Evolutionary conservation across 768 basidiomycete genomes (phyloP).

Genomic region (Baorangia bicolor): DNA sequence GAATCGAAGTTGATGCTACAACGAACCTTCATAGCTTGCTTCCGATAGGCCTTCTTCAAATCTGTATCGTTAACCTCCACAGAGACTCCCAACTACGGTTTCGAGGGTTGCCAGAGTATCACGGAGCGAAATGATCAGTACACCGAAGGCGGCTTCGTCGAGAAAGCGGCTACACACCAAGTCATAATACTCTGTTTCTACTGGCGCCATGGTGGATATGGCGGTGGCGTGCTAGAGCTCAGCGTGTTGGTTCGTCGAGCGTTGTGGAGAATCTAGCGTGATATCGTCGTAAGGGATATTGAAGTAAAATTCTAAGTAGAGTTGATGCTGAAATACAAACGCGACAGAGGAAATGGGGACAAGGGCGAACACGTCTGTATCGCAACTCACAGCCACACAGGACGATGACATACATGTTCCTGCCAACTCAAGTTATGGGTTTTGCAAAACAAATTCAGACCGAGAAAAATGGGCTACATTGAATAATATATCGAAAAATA

Average conservation of each 20-base stretch:
- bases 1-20: neutral
- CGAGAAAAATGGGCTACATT: slow-evolving; percentile 28
- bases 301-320: neutral
- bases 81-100: slow-evolving; percentile 60
- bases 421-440: neutral
- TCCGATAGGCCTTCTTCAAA: slow-evolving; percentile 94
- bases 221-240: neutral
- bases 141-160: neutral
- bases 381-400: slow-evolving; percentile 29
- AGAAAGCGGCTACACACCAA: slow-evolving; percentile 47
- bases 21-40: slow-evolving; percentile 87
- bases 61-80: slow-evolving; percentile 75
- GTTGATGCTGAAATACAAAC: slow-evolving; percentile 7
- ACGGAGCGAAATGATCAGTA: neutral
- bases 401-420: slow-evolving; percentile 19
- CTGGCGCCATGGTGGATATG: slow-evolving; percentile 64
- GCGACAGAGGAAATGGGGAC: neutral
- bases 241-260: neutral
- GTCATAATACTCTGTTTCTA: slow-evolving; percentile 89
- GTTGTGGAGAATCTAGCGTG: slow-evolving; percentile 6
- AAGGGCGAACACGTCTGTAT: neutral
- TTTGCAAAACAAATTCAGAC: slow-evolving; percentile 6
- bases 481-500: slow-evolving; percentile 31
- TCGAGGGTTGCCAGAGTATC: neutral
- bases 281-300: slow-evolving; percentile 1